Evolutionary conservation across 1,284 basidiomycete species (phyloP).

Genomic region (Trichosporon sp.): DNA sequence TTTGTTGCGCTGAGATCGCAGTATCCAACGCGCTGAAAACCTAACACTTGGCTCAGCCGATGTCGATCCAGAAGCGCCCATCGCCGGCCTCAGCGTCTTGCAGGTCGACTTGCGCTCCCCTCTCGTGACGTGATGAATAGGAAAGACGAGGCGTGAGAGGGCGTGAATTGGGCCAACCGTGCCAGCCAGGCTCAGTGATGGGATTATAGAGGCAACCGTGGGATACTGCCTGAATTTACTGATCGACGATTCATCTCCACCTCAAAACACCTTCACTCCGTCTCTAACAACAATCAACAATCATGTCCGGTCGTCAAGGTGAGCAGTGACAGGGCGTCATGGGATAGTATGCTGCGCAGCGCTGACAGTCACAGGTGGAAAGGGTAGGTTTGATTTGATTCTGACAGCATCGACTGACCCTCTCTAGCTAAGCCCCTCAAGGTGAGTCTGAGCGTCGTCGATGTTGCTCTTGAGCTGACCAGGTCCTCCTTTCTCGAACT

Average conservation of each 20-base stretch:
- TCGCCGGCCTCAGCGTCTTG: not conserved
- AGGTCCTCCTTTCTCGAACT: not conserved
- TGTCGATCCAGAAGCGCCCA: not conserved
- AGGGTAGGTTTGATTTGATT: slow-evolving; percentile 8
- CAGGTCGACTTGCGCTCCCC: not conserved
- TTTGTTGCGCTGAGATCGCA: too few relatives aligned
- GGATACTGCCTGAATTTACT: slow-evolving; percentile 1
- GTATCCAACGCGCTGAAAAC: too few relatives aligned
- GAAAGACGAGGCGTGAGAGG: too few relatives aligned
- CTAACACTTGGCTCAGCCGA: not conserved
- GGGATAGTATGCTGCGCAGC: not conserved
- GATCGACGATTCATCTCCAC: slow-evolving; percentile 10
- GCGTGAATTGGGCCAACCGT: too few relatives aligned
- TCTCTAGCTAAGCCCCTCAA: slow-evolving; percentile 36
- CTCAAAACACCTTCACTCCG: slow-evolving; percentile 10
- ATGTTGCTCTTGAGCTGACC: not conserved
- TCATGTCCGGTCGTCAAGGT: slow-evolving; percentile 34
- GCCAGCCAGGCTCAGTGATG: too few relatives aligned
- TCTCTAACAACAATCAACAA: slow-evolving; percentile 26
- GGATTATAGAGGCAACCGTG: not conserved
- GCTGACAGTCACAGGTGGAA: slow-evolving; percentile 24
- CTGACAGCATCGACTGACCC: slow-evolving; percentile 15
- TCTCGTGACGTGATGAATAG: not conserved
- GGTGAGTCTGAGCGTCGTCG: slow-evolving; percentile 23
- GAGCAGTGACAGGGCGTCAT: not conserved